These are phyloP conservation scores for Coemansia interrupta DNA, from an alignment of 192 early-diverging fungal species.

Conservation along the genomic window DNA sequence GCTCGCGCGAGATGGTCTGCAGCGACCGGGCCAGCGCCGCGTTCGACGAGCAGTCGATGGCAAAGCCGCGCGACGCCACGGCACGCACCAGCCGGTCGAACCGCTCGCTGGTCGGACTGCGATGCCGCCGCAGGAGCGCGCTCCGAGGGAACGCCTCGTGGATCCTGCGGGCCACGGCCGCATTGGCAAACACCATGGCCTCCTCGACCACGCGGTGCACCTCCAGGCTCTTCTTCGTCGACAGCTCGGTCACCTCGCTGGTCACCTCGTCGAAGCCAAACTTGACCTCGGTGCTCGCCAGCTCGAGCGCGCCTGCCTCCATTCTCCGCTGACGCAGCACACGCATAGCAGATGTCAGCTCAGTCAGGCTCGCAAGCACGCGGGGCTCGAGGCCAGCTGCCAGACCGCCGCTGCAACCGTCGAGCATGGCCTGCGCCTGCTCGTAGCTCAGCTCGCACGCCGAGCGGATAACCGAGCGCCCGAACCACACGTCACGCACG, in stretches of 20 bases:
- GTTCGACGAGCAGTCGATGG: slow-evolving; percentile 65
- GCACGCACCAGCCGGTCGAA: slow-evolving; percentile 62
- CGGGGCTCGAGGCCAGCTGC: slow-evolving; percentile 37
- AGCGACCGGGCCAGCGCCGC: slow-evolving; percentile 61
- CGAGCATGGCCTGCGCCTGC: slow-evolving; percentile 68
- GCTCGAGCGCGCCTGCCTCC: slow-evolving; percentile 62
- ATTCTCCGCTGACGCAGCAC: slow-evolving; percentile 57
- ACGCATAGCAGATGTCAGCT: slow-evolving; percentile 56
- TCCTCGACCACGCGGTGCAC: slow-evolving; percentile 75
- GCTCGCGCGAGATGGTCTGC: slow-evolving; percentile 39
- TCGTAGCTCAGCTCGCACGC: slow-evolving; percentile 72
- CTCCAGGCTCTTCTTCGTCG: slow-evolving; percentile 63
- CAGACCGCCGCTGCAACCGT: slow-evolving; percentile 51
- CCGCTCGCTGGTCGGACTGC: slow-evolving; percentile 58
- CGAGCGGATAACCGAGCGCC: slow-evolving; percentile 69
- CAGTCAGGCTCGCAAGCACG: slow-evolving; percentile 45
- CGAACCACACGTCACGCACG: slow-evolving; percentile 64
- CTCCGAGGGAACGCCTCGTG: slow-evolving; percentile 55
- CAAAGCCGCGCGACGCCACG: slow-evolving; percentile 57
- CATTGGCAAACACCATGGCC: slow-evolving; percentile 78
- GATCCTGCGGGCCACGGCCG: slow-evolving; percentile 61
- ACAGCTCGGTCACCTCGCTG: slow-evolving; percentile 60
- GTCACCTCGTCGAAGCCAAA: slow-evolving; percentile 62
- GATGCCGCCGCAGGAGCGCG: slow-evolving; percentile 68
- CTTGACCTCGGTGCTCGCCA: slow-evolving; percentile 72